Evolutionary conservation across 1,139 yeast genomes (phyloP).

Genomic region (Maudiozyma humilis): DNA sequence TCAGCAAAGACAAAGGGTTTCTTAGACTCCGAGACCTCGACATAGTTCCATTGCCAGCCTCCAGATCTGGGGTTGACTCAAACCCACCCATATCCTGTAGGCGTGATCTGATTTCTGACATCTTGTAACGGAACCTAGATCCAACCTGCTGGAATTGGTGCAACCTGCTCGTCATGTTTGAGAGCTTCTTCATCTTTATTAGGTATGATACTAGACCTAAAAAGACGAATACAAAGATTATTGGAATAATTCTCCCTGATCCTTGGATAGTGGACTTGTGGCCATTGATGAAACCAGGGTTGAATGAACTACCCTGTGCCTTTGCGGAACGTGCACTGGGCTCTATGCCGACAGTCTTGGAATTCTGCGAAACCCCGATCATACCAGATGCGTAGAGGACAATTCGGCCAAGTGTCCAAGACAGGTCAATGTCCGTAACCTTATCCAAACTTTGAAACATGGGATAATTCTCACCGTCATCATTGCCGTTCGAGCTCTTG

Average conservation of each 20-base stretch:
- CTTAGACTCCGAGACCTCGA: neutral
- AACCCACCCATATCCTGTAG: neutral
- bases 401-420: constrained; percentile 63
- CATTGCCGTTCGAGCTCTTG: constrained; percentile 35
- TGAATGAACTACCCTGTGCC: constrained; percentile 33
- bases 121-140: neutral
- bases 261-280: neutral
- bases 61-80: constrained; percentile 14
- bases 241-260: neutral
- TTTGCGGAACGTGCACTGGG: constrained; percentile 42
- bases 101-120: constrained; percentile 7
- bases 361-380: constrained; percentile 32
- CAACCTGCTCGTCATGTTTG: neutral
- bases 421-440: constrained; percentile 50
- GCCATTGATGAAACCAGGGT: constrained; percentile 28
- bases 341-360: constrained; percentile 37
- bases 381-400: constrained; percentile 52
- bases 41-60: constrained; percentile 13
- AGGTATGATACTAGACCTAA: neutral
- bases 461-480: constrained; percentile 35
- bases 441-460: constrained; percentile 56
- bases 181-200: neutral
- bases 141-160: neutral
- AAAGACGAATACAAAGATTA: neutral
- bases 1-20: constrained; percentile 10